phyloP scores from a whole-genome alignment of 805 yeast genomes.

The Yarrowia sp. region DNA sequence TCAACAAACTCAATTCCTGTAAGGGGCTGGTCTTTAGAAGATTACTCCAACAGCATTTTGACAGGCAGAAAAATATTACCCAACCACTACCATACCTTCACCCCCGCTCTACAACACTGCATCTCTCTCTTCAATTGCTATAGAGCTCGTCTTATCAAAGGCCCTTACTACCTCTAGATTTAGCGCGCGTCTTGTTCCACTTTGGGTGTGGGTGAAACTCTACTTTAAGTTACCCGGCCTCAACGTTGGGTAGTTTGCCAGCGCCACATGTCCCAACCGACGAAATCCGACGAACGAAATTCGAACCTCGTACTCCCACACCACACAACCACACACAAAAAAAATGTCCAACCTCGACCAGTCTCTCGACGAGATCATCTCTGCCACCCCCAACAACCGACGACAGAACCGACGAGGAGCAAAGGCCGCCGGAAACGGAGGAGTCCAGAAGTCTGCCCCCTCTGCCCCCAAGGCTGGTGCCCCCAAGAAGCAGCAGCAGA shows the following conservation, averaged over 20 bases:
- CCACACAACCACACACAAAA: neutral
- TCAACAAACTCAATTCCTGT: too few species aligned
- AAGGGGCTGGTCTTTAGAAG: too few species aligned
- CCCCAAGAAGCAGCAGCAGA: constrained; percentile 27
- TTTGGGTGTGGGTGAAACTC: neutral
- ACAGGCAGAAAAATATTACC: too few species aligned
- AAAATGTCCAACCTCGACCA: constrained; percentile 65
- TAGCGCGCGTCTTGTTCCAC: neutral
- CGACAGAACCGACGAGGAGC: constrained; percentile 28
- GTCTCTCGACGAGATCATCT: constrained; percentile 91
- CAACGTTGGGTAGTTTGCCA: neutral
- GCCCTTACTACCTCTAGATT: neutral
- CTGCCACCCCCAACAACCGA: constrained; percentile 47
- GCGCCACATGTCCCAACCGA: constrained; percentile 7
- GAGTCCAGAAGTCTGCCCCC: constrained; percentile 36
- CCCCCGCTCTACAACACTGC: too few species aligned
- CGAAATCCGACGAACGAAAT: neutral
- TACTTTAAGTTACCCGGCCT: constrained; percentile 11
- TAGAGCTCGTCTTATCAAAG: too few species aligned
- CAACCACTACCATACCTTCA: too few species aligned
- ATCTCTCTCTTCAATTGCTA: too few species aligned
- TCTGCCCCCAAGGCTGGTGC: constrained; percentile 27
- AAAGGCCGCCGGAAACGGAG: constrained; percentile 31
- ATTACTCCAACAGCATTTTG: too few species aligned
- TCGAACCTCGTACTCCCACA: constrained; percentile 12